Percentiles rank a stretch among this genome's conserved stretches.
Evolutionary conservation across 179 eudicot genomes (phyloP).

Genomic region (Actinidia chinensis): DNA sequence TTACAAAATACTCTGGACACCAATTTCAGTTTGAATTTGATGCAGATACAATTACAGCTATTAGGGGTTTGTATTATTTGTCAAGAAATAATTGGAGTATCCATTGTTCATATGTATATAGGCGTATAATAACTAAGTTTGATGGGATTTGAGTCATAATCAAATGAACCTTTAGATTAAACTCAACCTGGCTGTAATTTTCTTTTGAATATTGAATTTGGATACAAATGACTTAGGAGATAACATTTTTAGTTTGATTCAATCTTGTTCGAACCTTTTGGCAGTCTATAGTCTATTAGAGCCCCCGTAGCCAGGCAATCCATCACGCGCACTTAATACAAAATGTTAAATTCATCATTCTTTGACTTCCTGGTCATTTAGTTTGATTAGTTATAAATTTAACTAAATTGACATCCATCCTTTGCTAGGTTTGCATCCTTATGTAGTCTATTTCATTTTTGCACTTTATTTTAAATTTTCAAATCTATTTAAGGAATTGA

Average conservation of each 20-base stretch:
- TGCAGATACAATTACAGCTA: background rate
- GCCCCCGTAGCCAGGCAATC: background rate
- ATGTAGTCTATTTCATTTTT: background rate
- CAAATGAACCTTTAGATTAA: background rate
- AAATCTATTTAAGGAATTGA: too few species aligned
- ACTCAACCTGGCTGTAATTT: background rate
- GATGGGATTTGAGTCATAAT: background rate
- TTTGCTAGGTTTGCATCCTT: background rate
- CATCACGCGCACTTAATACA: background rate
- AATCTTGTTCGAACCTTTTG: background rate
- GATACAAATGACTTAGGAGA: background rate
- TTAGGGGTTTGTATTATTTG: background rate
- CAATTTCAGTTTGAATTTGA: background rate
- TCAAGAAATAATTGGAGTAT: background rate
- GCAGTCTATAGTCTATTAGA: background rate
- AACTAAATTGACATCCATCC: background rate
- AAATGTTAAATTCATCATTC: background rate
- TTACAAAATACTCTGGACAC: constrained; percentile 1
- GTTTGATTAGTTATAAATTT: background rate
- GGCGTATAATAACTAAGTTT: background rate
- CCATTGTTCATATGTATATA: background rate
- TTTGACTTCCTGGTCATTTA: background rate
- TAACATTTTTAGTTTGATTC: background rate
- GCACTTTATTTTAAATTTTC: background rate
- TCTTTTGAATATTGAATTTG: background rate